These are phyloP conservation scores for Naganishia antarctica DNA, from an alignment of 768 basidiomycete species.

Conservation along the genomic window DNA sequence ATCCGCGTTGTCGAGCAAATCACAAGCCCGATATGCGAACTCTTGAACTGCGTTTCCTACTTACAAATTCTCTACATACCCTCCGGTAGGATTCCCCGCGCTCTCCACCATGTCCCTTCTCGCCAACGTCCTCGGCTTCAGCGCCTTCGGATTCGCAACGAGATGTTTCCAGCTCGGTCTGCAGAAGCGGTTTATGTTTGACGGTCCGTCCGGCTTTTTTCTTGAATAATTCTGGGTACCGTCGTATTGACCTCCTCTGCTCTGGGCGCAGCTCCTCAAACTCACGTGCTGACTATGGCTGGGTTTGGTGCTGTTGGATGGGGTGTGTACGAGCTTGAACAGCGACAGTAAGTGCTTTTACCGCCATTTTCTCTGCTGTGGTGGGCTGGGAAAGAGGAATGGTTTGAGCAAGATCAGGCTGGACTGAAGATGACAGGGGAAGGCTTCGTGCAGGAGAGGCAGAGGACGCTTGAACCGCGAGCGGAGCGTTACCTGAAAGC, in stretches of 20 bases:
- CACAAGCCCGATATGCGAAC: background rate
- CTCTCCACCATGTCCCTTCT: slow-evolving; percentile 59
- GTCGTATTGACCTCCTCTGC: background rate
- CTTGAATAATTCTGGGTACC: background rate
- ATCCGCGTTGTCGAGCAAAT: too few relatives aligned
- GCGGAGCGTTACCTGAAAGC: too few relatives aligned
- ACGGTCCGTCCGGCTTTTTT: slow-evolving; percentile 59
- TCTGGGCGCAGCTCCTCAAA: slow-evolving; percentile 34
- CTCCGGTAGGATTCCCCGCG: too few relatives aligned
- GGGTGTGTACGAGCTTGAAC: slow-evolving; percentile 42
- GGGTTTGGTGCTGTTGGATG: slow-evolving; percentile 43
- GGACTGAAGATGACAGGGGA: too few relatives aligned
- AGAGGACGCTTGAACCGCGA: too few relatives aligned
- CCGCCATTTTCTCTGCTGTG: too few relatives aligned
- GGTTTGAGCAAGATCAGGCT: too few relatives aligned
- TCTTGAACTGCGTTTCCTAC: background rate
- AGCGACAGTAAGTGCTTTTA: slow-evolving; percentile 47
- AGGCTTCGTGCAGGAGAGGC: too few relatives aligned
- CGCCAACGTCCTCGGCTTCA: slow-evolving; percentile 73
- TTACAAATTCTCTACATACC: too few relatives aligned
- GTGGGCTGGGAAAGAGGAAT: too few relatives aligned
- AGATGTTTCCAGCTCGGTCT: slow-evolving; percentile 83
- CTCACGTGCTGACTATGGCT: slow-evolving; percentile 35
- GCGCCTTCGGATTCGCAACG: slow-evolving; percentile 78
- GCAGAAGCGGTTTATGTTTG: slow-evolving; percentile 70